Conservation (phyloP, 2,329 filamentous ascomycete genomes). For the Pochonia chlamydosporia region DNA sequence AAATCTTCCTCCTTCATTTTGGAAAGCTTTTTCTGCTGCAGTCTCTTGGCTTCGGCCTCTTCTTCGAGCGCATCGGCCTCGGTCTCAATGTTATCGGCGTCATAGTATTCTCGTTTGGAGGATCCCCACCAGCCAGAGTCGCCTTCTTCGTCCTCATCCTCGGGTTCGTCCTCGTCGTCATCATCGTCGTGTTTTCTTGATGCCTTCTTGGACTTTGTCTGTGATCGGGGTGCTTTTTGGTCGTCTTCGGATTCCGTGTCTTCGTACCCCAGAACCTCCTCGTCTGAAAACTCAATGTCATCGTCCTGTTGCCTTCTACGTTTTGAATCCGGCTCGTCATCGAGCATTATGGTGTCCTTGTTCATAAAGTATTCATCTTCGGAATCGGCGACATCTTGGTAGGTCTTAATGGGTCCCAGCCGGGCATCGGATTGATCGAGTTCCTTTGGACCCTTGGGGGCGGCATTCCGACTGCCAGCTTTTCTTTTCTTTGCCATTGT, state of each 20-base stretch:
- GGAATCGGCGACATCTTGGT: slow-evolving; percentile 83
- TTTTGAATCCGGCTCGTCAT: slow-evolving; percentile 75
- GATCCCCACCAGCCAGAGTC: slow-evolving; percentile 77
- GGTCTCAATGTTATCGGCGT: slow-evolving; percentile 68
- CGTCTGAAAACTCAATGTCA: slow-evolving; percentile 56
- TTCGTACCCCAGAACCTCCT: slow-evolving; percentile 51
- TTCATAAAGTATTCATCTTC: slow-evolving; percentile 91
- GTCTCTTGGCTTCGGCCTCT: slow-evolving; percentile 78
- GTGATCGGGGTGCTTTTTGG: slow-evolving; percentile 20
- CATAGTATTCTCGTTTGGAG: slow-evolving; percentile 86
- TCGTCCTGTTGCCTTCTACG: slow-evolving; percentile 69
- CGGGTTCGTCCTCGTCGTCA: slow-evolving; percentile 44
- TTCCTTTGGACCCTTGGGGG: slow-evolving; percentile 47
- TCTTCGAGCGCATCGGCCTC: slow-evolving; percentile 75
- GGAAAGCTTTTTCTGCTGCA: slow-evolving; percentile 87
- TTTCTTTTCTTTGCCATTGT: slow-evolving; percentile 67
- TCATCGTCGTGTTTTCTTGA: slow-evolving; percentile 25
- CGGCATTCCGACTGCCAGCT: slow-evolving; percentile 44
- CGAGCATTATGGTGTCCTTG: slow-evolving; percentile 78
- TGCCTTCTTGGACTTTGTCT: slow-evolving; percentile 11
- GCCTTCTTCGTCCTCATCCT: slow-evolving; percentile 47
- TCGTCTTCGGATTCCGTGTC: slow-evolving; percentile 35
- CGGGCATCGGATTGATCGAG: slow-evolving; percentile 53
- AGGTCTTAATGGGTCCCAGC: slow-evolving; percentile 56
- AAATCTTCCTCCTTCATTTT: slow-evolving; percentile 91